Conservation (phyloP, 2,329 filamentous ascomycete genomes). For the Rhynchosporium secalis region DNA sequence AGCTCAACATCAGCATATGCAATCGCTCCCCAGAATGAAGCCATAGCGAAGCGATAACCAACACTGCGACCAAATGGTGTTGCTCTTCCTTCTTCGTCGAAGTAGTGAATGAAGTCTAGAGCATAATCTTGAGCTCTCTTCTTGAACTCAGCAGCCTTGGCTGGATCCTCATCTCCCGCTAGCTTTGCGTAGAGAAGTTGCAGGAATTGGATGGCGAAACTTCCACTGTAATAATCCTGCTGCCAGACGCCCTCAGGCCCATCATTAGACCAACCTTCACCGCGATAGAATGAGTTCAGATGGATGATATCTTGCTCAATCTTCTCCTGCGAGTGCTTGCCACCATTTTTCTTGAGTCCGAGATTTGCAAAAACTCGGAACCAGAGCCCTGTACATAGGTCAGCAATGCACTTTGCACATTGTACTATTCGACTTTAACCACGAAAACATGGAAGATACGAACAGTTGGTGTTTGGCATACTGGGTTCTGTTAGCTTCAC, state of each 20-base stretch:
- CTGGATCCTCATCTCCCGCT: conserved; percentile 64
- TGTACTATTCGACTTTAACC: not conserved
- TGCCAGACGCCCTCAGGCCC: conserved; percentile 77
- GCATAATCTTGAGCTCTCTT: conserved; percentile 66
- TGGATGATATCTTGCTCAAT: conserved; percentile 76
- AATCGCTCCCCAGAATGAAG: conserved; percentile 78
- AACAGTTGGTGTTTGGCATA: conserved; percentile 63
- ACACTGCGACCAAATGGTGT: conserved; percentile 78
- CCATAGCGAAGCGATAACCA: conserved; percentile 82
- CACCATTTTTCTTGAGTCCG: conserved; percentile 73
- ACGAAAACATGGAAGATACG: not conserved
- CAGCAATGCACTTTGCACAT: not conserved
- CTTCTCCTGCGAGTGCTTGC: conserved; percentile 66
- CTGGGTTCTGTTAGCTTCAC: conserved; percentile 53
- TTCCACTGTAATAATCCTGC: conserved; percentile 84
- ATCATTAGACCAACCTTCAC: conserved; percentile 80
- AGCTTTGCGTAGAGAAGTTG: conserved; percentile 76
- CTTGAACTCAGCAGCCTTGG: conserved; percentile 67
- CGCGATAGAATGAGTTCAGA: conserved; percentile 78
- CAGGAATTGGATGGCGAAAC: conserved; percentile 78
- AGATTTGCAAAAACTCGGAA: conserved; percentile 84
- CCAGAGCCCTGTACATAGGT: conserved; percentile 61
- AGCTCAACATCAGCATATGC: conserved; percentile 75
- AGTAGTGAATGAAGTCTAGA: conserved; percentile 73
- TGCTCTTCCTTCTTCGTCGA: conserved; percentile 67